Conservation (phyloP, 192 early-diverging fungal genomes). For the Kappamyces sp. region DNA sequence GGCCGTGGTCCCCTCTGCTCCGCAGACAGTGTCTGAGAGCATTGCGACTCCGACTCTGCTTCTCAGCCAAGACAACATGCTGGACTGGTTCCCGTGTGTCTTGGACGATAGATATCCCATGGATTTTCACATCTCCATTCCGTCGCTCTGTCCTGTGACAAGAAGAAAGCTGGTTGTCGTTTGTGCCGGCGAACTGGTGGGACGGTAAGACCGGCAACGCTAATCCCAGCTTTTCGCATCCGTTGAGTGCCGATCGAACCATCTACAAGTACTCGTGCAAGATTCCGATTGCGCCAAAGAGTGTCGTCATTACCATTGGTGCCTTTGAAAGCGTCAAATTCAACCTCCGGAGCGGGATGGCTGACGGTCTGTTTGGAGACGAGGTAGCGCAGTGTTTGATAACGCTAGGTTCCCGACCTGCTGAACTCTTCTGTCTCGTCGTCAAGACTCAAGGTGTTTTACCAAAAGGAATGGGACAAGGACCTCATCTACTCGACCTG, state of each 20-base stretch:
- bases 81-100: too few species aligned
- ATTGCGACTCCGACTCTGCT: neutral
- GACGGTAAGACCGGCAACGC: neutral
- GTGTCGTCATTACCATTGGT: conserved; percentile 38
- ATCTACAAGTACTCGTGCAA: conserved; percentile 26
- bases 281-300: conserved; percentile 23
- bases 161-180: conserved; percentile 28
- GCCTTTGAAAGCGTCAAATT: conserved; percentile 28
- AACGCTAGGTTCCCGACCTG: conserved; percentile 57
- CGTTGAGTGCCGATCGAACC: conserved; percentile 18
- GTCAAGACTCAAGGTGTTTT: conserved; percentile 5
- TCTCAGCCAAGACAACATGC: neutral
- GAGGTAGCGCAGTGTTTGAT: conserved; percentile 52
- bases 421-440: conserved; percentile 24
- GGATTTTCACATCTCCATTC: conserved; percentile 14
- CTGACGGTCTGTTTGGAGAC: conserved; percentile 62
- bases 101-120: conserved; percentile 11
- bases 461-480: conserved; percentile 3
- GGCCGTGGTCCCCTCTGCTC: too few species aligned
- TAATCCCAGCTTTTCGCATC: conserved; percentile 14
- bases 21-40: too few species aligned
- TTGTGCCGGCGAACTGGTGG: conserved; percentile 34
- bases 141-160: neutral
- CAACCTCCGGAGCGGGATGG: conserved; percentile 4
- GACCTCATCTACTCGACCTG: conserved; percentile 3